Base-by-base conservation (phyloP, 768 basidiomycete species). In the Boletus rubescentipes region DNA sequence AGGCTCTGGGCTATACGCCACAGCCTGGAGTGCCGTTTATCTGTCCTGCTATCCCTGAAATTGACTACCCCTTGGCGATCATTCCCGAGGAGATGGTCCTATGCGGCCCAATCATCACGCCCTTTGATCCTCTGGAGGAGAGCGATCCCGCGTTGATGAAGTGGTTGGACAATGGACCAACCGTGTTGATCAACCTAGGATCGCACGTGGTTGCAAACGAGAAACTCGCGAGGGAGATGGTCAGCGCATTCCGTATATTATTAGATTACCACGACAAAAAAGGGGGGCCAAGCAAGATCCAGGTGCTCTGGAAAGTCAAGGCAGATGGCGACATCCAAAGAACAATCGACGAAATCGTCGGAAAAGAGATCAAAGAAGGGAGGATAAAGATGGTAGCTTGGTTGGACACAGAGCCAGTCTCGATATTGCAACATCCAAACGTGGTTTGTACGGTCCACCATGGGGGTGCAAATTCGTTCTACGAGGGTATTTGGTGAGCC, bases 101-200 rank as follows among this genome's bases (percentile, higher is more conserved):
- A 5, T 57, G 60, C 15, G 59, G 60, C 1, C 59, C 54, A 2
- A 49, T 56, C 20, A 5, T 60, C 14, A 4, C 51, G 0, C 52
- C 47, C 5, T 56, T 61, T n/a, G 41, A 53, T 10, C 32, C 50
- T 10, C 9, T 61, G 5, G 54, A 57, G 21, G 47, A 61, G 26
- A 36, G 29, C 32, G 51, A 61, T 20, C 40, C 44, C 3, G 44
- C 14, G 1, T 23, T 61, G 32, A 36, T 5, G 37, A 46, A 46
- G 18, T 55, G 59, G 50, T 16, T 61, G 20, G 43, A 61, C 32
- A 32, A 61, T 14, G 46, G 54, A 14, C 54, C 47, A 14, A 61
- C 50, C 7, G 47, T 57, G 20, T 29, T 57, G 54, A 35, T 61
- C n/a, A 61, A 56, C 39, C 37, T 61, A 4, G 59, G 54, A 4